Percentiles rank a stretch among this genome's conserved stretches.
Evolutionary conservation across 2,329 filamentous ascomycete species (phyloP).

Genomic region (Bipolaris bicolor): DNA sequence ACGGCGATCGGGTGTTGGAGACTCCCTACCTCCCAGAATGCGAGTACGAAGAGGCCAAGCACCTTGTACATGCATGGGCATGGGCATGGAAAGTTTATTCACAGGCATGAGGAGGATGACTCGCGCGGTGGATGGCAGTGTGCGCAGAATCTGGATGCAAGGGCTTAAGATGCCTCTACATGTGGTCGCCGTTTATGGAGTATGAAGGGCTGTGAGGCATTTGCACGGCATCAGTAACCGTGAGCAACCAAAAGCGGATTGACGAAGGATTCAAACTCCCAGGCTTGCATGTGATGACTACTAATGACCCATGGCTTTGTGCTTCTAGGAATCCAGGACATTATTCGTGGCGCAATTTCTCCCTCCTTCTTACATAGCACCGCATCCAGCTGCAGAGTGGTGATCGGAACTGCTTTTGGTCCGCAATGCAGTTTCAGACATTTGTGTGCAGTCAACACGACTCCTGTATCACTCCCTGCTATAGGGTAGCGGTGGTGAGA

Average conservation of each 20-base stretch:
- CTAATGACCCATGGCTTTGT: not conserved
- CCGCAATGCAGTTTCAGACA: not conserved
- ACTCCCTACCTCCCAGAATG: constrained; percentile 20
- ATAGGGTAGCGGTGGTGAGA: not conserved
- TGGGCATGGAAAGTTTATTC: constrained; percentile 9
- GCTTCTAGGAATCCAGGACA: not conserved
- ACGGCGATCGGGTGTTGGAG: constrained; percentile 4
- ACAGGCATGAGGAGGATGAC: not conserved
- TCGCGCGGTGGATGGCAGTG: not conserved
- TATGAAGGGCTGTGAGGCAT: not conserved
- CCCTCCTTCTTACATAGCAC: not conserved
- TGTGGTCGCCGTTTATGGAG: not conserved
- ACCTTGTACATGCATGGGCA: constrained; percentile 9
- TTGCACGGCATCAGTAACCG: not conserved
- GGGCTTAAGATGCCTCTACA: not conserved
- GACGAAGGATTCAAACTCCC: not conserved
- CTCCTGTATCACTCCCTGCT: not conserved
- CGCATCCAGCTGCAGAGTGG: not conserved
- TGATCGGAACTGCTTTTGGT: not conserved
- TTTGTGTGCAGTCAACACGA: not conserved
- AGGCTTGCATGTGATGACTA: not conserved
- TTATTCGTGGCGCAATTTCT: not conserved
- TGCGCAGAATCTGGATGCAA: not conserved
- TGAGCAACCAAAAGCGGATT: not conserved
- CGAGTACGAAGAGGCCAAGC: constrained; percentile 26